These are phyloP conservation scores for Fonsecaea pedrosoi DNA, from an alignment of 2,329 filamentous ascomycete genomes.

Conservation along the genomic window DNA sequence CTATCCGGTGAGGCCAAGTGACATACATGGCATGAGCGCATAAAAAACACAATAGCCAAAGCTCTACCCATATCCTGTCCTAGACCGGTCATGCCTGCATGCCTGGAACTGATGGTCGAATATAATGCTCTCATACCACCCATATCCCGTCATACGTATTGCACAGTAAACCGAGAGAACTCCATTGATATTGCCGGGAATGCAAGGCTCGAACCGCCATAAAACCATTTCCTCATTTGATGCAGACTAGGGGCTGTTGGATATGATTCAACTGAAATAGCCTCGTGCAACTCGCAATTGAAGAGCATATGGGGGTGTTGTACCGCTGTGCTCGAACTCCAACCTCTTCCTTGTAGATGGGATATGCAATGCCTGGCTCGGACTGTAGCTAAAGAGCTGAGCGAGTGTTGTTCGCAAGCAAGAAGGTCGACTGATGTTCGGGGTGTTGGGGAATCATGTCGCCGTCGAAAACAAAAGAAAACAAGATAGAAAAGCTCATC, in stretches of 20 bases:
- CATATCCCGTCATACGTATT: not conserved
- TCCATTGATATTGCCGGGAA: not conserved
- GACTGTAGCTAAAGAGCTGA: not conserved
- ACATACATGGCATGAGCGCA: not conserved
- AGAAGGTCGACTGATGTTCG: conserved; percentile 2
- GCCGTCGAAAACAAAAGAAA: conserved; percentile 11
- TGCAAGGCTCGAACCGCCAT: not conserved
- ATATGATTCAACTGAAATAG: not conserved
- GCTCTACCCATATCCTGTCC: conserved; percentile 9
- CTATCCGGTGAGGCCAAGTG: not conserved
- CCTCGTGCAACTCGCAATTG: not conserved
- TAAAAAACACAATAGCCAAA: conserved; percentile 9
- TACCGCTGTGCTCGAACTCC: not conserved
- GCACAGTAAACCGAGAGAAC: not conserved
- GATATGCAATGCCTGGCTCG: not conserved
- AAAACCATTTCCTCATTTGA: not conserved
- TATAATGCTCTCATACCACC: not conserved
- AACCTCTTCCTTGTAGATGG: not conserved
- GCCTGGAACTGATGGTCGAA: not conserved
- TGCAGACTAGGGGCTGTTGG: not conserved
- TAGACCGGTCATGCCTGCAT: conserved; percentile 2
- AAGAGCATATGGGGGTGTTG: not conserved
- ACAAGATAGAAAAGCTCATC: not conserved
- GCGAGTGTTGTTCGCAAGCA: not conserved
- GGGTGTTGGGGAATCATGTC: conserved; percentile 27